phyloP scores from a whole-genome alignment of 495 filamentous ascomycete species.

The Penicillium flavigenum region DNA sequence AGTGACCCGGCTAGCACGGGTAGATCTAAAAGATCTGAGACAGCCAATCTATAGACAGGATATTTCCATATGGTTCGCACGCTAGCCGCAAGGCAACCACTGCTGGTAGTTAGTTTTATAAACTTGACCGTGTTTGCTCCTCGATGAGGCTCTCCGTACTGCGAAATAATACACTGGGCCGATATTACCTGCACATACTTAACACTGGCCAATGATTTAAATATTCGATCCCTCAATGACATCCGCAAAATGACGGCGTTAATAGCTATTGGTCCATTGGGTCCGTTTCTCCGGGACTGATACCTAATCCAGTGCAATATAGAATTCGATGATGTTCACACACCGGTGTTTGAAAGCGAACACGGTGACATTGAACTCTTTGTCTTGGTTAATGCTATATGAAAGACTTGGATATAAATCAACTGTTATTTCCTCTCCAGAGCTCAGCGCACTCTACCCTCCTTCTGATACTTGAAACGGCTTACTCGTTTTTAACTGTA shows the following conservation, averaged over 20 bases:
- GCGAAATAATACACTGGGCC: neutral
- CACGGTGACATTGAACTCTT: too few relatives aligned
- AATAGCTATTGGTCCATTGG: constrained; percentile 1
- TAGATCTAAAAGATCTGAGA: neutral
- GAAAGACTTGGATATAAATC: neutral
- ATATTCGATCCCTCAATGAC: neutral
- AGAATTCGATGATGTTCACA: neutral
- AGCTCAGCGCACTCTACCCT: neutral
- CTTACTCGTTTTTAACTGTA: neutral
- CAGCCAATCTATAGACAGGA: constrained; percentile 3
- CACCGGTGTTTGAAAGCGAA: neutral
- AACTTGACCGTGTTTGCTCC: neutral
- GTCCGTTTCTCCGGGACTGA: neutral
- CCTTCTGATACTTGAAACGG: neutral
- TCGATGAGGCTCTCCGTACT: constrained; percentile 3
- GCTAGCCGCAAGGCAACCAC: constrained; percentile 8
- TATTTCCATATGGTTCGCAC: constrained; percentile 2
- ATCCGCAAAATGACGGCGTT: neutral
- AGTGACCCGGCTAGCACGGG: neutral
- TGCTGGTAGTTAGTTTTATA: neutral
- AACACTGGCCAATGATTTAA: neutral
- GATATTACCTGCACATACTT: constrained; percentile 5
- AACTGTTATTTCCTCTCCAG: neutral
- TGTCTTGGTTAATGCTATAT: neutral
- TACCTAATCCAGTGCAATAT: neutral